Evolutionary conservation across 2,329 filamentous ascomycete genomes (phyloP).

Genomic region (Penicillium rolfsii): DNA sequence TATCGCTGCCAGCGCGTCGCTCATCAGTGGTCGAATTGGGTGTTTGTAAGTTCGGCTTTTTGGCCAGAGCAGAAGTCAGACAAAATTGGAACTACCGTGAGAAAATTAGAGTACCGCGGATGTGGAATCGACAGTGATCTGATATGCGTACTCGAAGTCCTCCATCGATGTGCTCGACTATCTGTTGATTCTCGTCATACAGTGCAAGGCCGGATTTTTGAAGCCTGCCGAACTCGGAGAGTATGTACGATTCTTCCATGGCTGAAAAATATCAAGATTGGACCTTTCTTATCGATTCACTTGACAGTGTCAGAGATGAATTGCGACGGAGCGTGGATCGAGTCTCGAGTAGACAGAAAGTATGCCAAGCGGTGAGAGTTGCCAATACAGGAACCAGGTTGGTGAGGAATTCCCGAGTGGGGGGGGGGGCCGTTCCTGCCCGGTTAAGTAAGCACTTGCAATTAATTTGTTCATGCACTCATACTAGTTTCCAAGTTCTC

Average conservation of each 20-base stretch:
- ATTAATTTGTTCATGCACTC: background rate
- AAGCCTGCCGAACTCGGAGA: background rate
- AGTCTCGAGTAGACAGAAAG: background rate
- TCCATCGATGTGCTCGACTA: background rate
- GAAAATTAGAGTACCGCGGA: background rate
- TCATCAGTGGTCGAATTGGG: background rate
- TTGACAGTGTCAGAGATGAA: background rate
- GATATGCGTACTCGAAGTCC: background rate
- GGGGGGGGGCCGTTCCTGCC: background rate
- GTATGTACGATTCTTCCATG: background rate
- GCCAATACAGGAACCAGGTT: background rate
- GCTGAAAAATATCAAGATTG: background rate
- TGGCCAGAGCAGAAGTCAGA: constrained; percentile 1
- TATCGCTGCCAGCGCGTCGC: constrained; percentile 5
- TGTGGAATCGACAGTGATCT: background rate
- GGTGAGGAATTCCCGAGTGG: background rate
- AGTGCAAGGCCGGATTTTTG: background rate
- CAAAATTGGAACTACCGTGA: constrained; percentile 1
- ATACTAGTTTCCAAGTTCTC: background rate
- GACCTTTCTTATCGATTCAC: too few species aligned
- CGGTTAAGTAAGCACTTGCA: background rate
- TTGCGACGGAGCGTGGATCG: background rate
- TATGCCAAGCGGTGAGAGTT: background rate
- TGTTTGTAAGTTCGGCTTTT: constrained; percentile 2
- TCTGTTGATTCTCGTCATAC: constrained; percentile 3